phyloP scores from a whole-genome alignment of 129 eudicot species.

The Calendula officinalis region DNA sequence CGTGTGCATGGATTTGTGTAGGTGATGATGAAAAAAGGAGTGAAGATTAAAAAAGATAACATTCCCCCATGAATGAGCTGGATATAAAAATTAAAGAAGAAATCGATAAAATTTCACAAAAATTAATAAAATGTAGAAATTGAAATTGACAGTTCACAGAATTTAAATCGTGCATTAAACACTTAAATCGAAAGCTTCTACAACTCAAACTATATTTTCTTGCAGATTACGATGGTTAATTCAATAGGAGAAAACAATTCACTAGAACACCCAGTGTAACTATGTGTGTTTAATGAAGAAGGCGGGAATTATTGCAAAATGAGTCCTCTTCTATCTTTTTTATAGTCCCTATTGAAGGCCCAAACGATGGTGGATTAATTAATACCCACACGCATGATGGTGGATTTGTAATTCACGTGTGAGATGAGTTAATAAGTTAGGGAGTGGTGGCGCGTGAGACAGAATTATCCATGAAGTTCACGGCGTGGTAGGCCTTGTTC shows the following conservation, averaged over 20 bases:
- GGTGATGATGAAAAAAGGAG: conserved; percentile 26
- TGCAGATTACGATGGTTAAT: neutral
- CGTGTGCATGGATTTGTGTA: conserved; percentile 22
- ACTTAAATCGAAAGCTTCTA: conserved; percentile 12
- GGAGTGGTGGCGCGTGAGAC: neutral
- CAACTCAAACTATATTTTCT: neutral
- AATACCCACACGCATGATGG: conserved; percentile 7
- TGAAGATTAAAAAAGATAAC: conserved; percentile 34
- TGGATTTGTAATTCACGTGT: neutral
- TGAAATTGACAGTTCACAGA: conserved; percentile 10
- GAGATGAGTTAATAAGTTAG: neutral
- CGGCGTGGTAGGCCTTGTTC: neutral
- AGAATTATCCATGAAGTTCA: neutral
- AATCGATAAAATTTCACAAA: conserved; percentile 17
- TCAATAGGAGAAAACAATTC: neutral
- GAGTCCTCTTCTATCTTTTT: conserved; percentile 1
- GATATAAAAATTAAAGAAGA: conserved; percentile 9
- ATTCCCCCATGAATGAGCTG: conserved; percentile 56
- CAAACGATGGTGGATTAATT: neutral
- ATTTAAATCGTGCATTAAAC: conserved; percentile 24
- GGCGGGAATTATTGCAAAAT: conserved; percentile 33
- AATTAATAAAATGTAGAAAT: conserved; percentile 7
- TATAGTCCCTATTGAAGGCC: neutral
- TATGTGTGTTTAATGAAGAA: conserved; percentile 18
- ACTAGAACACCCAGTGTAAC: neutral